phyloP scores from a whole-genome alignment of 495 filamentous ascomycete genomes.

The Tuber indicum region DNA sequence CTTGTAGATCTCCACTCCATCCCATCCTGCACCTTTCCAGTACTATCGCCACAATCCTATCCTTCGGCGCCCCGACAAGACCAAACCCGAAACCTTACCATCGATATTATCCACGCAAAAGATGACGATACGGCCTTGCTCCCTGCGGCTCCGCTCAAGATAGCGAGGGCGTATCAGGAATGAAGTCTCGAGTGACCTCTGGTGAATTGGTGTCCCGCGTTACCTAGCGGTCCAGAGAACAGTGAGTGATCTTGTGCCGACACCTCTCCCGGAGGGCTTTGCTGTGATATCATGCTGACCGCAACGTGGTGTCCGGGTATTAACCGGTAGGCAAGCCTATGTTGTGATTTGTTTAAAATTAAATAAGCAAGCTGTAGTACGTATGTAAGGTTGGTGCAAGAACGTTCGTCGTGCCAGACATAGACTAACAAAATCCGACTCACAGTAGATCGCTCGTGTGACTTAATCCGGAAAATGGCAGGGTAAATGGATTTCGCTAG shows the following conservation, averaged over 20 bases:
- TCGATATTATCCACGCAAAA: neutral
- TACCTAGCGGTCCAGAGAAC: neutral
- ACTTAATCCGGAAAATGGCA: neutral
- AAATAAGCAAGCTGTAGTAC: neutral
- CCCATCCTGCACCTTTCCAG: neutral
- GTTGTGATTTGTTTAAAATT: neutral
- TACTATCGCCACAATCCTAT: neutral
- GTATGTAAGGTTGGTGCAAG: neutral
- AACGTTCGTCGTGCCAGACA: neutral
- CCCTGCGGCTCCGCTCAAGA: neutral
- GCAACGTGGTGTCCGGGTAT: neutral
- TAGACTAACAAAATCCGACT: neutral
- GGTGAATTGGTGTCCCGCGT: neutral
- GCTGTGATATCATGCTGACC: neutral
- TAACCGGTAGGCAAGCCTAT: neutral
- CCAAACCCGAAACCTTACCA: neutral
- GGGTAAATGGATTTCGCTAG: neutral
- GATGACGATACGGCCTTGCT: neutral
- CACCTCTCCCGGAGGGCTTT: neutral
- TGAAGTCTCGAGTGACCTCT: neutral
- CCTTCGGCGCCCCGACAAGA: neutral
- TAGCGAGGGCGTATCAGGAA: neutral
- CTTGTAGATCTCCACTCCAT: neutral
- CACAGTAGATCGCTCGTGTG: neutral
- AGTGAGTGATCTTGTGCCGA: too few relatives aligned